A percentile compares a stretch with the other conserved stretches of the same genome.
Conservation (phyloP, 352 stramenopile species). For the Phytophthora crassamura region DNA sequence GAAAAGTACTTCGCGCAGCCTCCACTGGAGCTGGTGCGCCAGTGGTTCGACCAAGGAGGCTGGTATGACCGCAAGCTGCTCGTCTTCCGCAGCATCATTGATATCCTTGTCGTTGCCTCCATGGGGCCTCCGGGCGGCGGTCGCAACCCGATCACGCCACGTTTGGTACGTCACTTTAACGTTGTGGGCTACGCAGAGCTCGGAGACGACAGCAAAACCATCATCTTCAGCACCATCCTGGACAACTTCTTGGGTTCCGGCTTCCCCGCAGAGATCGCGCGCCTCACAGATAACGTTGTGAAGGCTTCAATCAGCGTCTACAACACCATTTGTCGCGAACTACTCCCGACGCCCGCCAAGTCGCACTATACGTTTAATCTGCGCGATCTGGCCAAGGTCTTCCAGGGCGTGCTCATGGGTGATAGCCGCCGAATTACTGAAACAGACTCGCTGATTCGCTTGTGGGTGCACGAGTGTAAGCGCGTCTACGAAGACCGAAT, state of each 20-base stretch:
- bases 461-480: slow-evolving; percentile 95
- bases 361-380: slow-evolving; percentile 97
- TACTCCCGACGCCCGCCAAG: slow-evolving; percentile 94
- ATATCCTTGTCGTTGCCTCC: slow-evolving; percentile 89
- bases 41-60: slow-evolving; percentile 94
- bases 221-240: slow-evolving; percentile 95
- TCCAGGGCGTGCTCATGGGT: slow-evolving; percentile 92
- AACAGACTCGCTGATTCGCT: slow-evolving; percentile 70
- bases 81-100: slow-evolving; percentile 89
- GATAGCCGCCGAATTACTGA: slow-evolving; percentile 77
- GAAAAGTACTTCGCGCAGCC: slow-evolving; percentile 96
- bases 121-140: slow-evolving; percentile 94
- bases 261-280: slow-evolving; percentile 52
- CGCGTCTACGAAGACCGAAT: slow-evolving; percentile 96
- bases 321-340: slow-evolving; percentile 88
- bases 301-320: slow-evolving; percentile 91
- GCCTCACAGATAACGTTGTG: slow-evolving; percentile 77
- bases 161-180: slow-evolving; percentile 94
- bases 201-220: slow-evolving; percentile 87
- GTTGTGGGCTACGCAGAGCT: slow-evolving; percentile 93
- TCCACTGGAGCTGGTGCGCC: slow-evolving; percentile 94
- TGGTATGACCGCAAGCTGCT: slow-evolving; percentile 96
- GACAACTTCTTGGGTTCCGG: slow-evolving; percentile 77
- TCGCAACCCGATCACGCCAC: slow-evolving; percentile 91
- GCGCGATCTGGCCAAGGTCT: slow-evolving; percentile 94